These are phyloP conservation scores for Arthrobotrys megalospora DNA, from an alignment of 2,329 filamentous ascomycete genomes.

Conservation along the genomic window DNA sequence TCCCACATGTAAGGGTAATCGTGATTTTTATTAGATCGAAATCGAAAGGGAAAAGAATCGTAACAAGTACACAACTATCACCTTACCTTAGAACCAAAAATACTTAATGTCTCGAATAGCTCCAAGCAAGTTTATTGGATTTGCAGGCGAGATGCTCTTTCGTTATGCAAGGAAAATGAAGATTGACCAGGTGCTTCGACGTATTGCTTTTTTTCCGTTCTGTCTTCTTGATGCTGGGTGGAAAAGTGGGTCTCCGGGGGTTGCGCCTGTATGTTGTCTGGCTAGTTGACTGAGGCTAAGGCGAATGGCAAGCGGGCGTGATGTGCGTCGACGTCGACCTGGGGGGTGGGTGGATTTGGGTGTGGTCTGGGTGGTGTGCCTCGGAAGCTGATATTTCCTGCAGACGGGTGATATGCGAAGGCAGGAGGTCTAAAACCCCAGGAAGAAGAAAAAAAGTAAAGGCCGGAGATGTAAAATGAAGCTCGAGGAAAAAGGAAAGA, in stretches of 20 bases:
- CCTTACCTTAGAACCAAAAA: slow-evolving; percentile 54
- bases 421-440: slow-evolving; percentile 61
- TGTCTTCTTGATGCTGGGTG: slow-evolving; percentile 24
- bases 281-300: slow-evolving; percentile 59
- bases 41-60: slow-evolving; percentile 40
- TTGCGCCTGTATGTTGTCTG: slow-evolving; percentile 61
- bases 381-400: slow-evolving; percentile 62
- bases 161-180: slow-evolving; percentile 60
- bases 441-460: slow-evolving; percentile 40
- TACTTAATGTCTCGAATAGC: slow-evolving; percentile 49
- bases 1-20: slow-evolving; percentile 46
- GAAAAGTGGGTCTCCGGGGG: slow-evolving; percentile 55
- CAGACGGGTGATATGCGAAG: slow-evolving; percentile 61
- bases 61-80: slow-evolving; percentile 50
- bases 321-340: slow-evolving; percentile 61
- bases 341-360: slow-evolving; percentile 38
- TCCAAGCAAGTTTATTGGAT: slow-evolving; percentile 60
- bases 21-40: slow-evolving; percentile 47
- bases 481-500: slow-evolving; percentile 14
- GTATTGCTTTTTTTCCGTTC: slow-evolving; percentile 57
- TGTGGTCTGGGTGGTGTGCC: slow-evolving; percentile 49
- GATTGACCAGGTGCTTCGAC: slow-evolving; percentile 59
- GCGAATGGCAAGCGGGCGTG: slow-evolving; percentile 60
- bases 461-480: slow-evolving; percentile 30
- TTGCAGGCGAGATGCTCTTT: slow-evolving; percentile 59